Conservation (phyloP, 257 asterid genomes). For the Nicotiana benthamiana region DNA sequence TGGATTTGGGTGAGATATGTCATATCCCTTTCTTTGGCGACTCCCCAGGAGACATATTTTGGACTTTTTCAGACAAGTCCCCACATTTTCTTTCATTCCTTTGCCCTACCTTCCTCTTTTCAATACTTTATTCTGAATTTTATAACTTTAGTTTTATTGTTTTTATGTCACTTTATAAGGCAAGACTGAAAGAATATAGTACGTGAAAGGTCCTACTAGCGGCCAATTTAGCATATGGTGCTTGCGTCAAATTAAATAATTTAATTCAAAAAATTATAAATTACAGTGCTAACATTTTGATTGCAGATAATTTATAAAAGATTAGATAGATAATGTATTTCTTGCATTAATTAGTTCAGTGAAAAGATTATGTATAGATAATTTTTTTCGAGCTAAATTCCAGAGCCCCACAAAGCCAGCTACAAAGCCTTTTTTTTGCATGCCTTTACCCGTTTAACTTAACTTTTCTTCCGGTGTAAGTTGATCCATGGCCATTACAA, state of each 20-base stretch:
- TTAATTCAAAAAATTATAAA: not conserved
- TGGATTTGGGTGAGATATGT: not conserved
- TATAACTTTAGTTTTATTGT: not conserved
- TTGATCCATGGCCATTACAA: not conserved
- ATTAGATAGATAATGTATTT: not conserved
- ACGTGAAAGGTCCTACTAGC: not conserved
- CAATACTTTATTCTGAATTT: not conserved
- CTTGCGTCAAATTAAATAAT: not conserved
- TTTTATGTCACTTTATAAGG: not conserved
- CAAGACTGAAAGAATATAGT: not conserved
- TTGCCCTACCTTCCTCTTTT: not conserved
- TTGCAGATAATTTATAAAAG: too few species aligned
- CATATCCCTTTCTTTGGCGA: constrained; percentile 30
- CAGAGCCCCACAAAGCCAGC: not conserved
- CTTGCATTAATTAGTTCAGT: not conserved
- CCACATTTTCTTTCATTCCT: constrained; percentile 31
- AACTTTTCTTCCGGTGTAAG: not conserved
- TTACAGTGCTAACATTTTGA: not conserved
- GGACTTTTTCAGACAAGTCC: constrained; percentile 38
- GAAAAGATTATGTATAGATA: not conserved
- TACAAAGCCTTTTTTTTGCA: not conserved
- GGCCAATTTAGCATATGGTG: not conserved
- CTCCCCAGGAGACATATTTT: constrained; percentile 35
- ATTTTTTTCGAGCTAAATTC: not conserved
- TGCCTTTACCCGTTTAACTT: not conserved